A percentile compares a stretch with the other conserved stretches of the same genome.
phyloP scores from a whole-genome alignment of 2,329 filamentous ascomycete genomes.

The Dothiorella sarmentorum region DNA sequence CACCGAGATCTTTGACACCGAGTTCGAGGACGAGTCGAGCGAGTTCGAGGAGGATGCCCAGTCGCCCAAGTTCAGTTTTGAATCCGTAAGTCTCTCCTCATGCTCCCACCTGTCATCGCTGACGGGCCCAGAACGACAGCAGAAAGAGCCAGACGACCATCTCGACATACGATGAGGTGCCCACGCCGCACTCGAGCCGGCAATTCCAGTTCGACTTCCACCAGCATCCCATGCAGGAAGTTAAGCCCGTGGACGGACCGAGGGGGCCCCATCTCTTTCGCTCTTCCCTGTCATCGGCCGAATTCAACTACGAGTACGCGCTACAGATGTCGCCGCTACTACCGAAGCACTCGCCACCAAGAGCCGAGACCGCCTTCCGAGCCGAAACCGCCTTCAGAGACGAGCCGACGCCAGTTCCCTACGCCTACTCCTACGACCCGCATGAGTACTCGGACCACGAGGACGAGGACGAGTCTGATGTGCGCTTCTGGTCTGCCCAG shows the following conservation, averaged over 20 bases:
- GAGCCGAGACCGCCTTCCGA: conserved; percentile 42
- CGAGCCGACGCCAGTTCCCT: conserved; percentile 13
- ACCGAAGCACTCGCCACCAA: conserved; percentile 55
- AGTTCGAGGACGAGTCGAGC: conserved; percentile 63
- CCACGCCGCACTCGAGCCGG: conserved; percentile 68
- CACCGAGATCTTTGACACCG: conserved; percentile 76
- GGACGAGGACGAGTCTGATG: conserved; percentile 55
- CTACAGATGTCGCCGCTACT: conserved; percentile 73
- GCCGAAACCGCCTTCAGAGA: conserved; percentile 17
- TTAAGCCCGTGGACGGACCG: conserved; percentile 72
- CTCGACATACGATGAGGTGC: conserved; percentile 79
- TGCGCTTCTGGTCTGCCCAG: conserved; percentile 67
- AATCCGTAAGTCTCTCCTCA: conserved; percentile 59
- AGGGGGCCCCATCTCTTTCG: conserved; percentile 84
- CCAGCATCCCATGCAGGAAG: conserved; percentile 45
- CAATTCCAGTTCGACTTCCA: conserved; percentile 61
- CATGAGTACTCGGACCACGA: conserved; percentile 36
- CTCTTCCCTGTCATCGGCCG: conserved; percentile 59
- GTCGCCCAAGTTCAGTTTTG: conserved; percentile 59
- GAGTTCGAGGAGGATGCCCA: conserved; percentile 52
- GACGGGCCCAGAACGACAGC: conserved; percentile 50
- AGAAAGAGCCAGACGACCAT: conserved; percentile 78
- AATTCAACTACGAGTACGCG: conserved; percentile 48
- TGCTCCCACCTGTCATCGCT: conserved; percentile 22
- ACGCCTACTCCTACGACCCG: not conserved